Evolutionary conservation across 805 yeast genomes (phyloP).

Genomic region (Myxozyma geophila): DNA sequence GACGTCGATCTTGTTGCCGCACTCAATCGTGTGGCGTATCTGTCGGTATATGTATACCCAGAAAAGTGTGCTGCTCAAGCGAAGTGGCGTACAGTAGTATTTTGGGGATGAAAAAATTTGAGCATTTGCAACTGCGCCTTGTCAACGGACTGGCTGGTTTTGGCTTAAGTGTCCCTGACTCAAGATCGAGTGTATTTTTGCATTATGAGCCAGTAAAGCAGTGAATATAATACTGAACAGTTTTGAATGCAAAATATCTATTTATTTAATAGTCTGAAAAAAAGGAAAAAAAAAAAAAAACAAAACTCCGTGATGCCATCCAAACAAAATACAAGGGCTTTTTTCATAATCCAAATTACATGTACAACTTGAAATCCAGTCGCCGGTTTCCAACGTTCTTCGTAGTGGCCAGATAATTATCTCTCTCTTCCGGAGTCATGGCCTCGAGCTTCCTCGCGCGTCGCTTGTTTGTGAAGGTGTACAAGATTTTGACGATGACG

Average conservation of each 20-base stretch:
- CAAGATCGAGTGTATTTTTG: too few species aligned
- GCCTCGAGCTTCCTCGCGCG: constrained; percentile 57
- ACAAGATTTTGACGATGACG: constrained; percentile 43
- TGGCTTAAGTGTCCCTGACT: background rate
- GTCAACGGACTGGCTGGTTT: background rate
- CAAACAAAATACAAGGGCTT: background rate
- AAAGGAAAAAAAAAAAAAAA: background rate
- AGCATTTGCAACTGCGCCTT: constrained; percentile 5
- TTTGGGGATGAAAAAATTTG: constrained; percentile 6
- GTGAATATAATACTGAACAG: too few species aligned
- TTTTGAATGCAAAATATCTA: too few species aligned
- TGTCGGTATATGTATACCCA: background rate
- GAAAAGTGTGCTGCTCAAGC: too few species aligned
- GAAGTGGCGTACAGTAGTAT: background rate
- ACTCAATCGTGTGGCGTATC: constrained; percentile 3
- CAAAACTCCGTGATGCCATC: background rate
- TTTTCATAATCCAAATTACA: constrained; percentile 1
- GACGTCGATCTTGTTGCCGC: background rate
- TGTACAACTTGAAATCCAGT: constrained; percentile 51
- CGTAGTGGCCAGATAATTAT: constrained; percentile 52
- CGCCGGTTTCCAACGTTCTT: constrained; percentile 62
- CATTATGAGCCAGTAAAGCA: too few species aligned
- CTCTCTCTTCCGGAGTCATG: constrained; percentile 55
- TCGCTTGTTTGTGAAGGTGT: constrained; percentile 40
- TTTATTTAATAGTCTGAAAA: too few species aligned